Percentiles rank a stretch among this genome's conserved stretches.
Conservation (phyloP, 768 basidiomycete species). For the Boletus vermiculosoides region DNA sequence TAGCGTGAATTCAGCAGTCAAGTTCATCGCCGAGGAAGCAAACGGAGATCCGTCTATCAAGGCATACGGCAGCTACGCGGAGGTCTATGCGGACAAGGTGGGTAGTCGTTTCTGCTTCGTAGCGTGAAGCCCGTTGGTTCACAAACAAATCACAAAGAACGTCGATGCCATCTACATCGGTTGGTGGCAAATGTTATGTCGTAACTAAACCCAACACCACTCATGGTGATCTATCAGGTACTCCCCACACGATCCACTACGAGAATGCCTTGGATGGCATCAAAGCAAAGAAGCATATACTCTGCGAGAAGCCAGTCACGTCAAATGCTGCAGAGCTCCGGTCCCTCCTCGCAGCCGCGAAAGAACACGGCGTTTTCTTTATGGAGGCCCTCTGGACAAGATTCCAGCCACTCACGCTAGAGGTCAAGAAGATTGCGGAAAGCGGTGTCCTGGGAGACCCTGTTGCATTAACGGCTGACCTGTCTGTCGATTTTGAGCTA, state of each 20-base stretch:
- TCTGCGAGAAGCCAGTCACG: constrained; percentile 89
- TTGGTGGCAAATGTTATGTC: constrained; percentile 22
- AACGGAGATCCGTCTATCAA: constrained; percentile 54
- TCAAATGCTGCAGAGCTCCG: constrained; percentile 72
- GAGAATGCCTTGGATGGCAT: constrained; percentile 73
- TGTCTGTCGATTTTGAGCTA: constrained; percentile 68
- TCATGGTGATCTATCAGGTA: constrained; percentile 45
- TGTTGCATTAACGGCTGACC: constrained; percentile 68
- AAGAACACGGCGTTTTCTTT: constrained; percentile 77
- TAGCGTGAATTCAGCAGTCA: constrained; percentile 60
- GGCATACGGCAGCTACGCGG: constrained; percentile 71
- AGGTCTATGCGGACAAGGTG: constrained; percentile 70
- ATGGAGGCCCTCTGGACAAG: constrained; percentile 94
- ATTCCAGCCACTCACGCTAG: constrained; percentile 67
- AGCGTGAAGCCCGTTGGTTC: background rate
- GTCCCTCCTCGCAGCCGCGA: constrained; percentile 71
- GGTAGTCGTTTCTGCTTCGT: constrained; percentile 16
- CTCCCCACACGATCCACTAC: constrained; percentile 85
- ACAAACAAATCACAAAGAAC: constrained; percentile 39
- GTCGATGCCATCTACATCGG: constrained; percentile 80
- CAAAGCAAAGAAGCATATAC: constrained; percentile 77
- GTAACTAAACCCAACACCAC: background rate
- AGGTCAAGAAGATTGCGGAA: constrained; percentile 63
- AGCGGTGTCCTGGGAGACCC: constrained; percentile 65
- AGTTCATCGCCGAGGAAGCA: constrained; percentile 59